A percentile compares a stretch with the other conserved stretches of the same genome.
Evolutionary conservation across 768 basidiomycete species (phyloP).

Genomic region (Chalciporus pseudorubinellus): DNA sequence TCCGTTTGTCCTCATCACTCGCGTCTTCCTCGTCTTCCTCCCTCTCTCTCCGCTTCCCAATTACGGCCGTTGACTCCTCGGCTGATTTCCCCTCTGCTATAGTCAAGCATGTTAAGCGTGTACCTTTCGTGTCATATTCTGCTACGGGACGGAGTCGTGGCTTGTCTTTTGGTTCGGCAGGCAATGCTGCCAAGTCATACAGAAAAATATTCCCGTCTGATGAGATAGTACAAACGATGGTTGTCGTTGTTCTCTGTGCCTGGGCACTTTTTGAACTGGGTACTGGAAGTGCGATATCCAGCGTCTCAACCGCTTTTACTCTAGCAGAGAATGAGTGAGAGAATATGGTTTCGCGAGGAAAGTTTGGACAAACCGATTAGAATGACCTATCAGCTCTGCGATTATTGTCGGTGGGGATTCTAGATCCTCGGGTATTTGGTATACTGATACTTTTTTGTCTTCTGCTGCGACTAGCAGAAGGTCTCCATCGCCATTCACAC

Average conservation of each 20-base stretch:
- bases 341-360: background rate
- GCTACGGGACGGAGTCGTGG: conserved; percentile 53
- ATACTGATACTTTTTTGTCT: conserved; percentile 83
- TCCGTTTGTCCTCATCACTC: conserved; percentile 32
- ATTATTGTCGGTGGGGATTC: conserved; percentile 53
- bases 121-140: conserved; percentile 82
- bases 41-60: conserved; percentile 38
- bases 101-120: conserved; percentile 73
- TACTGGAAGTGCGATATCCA: conserved; percentile 56
- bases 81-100: conserved; percentile 49
- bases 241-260: conserved; percentile 48
- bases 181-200: conserved; percentile 63
- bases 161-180: conserved; percentile 25
- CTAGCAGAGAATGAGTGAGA: conserved; percentile 37
- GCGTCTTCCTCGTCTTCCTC: conserved; percentile 33
- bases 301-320: conserved; percentile 76
- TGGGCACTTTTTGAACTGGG: conserved; percentile 11
- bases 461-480: conserved; percentile 84
- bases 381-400: conserved; percentile 75
- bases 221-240: conserved; percentile 72
- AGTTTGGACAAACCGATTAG: conserved; percentile 61
- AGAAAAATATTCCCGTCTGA: conserved; percentile 86
- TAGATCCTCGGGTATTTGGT: conserved; percentile 52
- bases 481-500: conserved; percentile 56
- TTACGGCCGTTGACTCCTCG: conserved; percentile 15